Base-by-base conservation (phyloP, 2,329 filamentous ascomycete species). In the Colletotrichum cordylinicola region DNA sequence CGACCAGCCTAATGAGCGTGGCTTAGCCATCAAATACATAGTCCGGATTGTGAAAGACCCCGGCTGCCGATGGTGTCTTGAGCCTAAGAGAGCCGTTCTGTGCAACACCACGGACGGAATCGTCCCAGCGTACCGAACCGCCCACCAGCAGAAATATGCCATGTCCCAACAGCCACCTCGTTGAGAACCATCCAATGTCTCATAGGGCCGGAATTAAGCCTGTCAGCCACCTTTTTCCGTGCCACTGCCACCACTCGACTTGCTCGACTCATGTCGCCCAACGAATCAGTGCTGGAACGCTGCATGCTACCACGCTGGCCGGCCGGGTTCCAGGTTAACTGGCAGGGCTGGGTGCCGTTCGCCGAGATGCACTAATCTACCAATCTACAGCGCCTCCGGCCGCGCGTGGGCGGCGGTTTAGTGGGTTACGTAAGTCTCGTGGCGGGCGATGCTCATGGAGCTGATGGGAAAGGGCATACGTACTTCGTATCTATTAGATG, bases 401-500 rank as follows among this genome's bases (percentile, higher is more conserved):
- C 29, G 35, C 74, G 29, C 48, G 70, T 74, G 48, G 70, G 35
- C n/a, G 16, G 56, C 58, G 35, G 10, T 52, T 10, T 15, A 24
- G 13, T 4, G 6, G 21, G 35, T 76, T 76, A 76, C 70, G 58
- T 76, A 76, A 76, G 70, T 52, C 15, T 31, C 29, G 21, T 27
- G 24, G 15, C 16, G n/a, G 35, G 15, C 43, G 43, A 52, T 52
- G n/a, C 43, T 24, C n/a, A 52, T 52, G 43, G 43, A 21, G 29
- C 58, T 33, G 33, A 61, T 21, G 58, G 29, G 35, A 43, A 43
- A 65, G 43, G 35, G 43, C 70, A 68, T 68, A 72, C 58, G 73
- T 75, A 73, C 43, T 72, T 48, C 64, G 70, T 68, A 65, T 69
- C 64, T 74, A 43, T 21, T 52, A 33, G 29, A 65, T 67, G 73